A percentile compares a stretch with the other conserved stretches of the same genome.
phyloP scores from a whole-genome alignment of 805 yeast genomes.

The Wickerhamiella sergipiensis region DNA sequence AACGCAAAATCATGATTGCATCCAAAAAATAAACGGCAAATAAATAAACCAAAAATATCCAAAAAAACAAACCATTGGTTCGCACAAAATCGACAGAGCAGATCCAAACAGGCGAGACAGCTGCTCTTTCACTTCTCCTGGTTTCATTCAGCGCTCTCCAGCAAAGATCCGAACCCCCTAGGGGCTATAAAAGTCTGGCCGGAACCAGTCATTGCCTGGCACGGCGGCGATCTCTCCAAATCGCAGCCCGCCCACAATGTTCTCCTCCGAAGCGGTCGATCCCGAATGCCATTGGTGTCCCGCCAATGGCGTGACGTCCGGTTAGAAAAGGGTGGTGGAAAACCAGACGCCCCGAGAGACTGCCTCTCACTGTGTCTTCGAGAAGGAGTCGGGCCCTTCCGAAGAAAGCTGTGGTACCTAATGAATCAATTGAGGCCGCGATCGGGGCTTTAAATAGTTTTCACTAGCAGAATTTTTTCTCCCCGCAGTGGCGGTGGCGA shows the following conservation, averaged over 20 bases:
- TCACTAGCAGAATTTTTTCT: neutral
- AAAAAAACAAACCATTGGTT: neutral
- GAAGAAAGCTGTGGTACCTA: neutral
- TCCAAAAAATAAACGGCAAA: neutral
- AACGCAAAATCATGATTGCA: no score
- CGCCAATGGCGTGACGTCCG: neutral
- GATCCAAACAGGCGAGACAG: neutral
- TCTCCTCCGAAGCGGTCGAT: neutral
- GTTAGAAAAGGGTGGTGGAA: neutral
- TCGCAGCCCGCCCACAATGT: neutral
- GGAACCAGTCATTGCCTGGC: neutral
- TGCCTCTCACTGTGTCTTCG: neutral
- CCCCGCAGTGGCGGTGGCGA: neutral
- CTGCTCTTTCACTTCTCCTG: neutral
- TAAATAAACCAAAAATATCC: neutral
- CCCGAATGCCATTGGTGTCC: neutral
- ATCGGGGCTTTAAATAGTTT: neutral
- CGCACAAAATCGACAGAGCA: neutral
- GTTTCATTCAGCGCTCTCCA: neutral
- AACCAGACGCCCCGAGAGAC: neutral
- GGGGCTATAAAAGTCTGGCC: neutral
- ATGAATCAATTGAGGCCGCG: neutral
- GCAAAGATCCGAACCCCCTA: neutral
- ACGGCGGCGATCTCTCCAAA: neutral
- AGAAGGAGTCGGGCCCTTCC: neutral